Evolutionary conservation across 2,329 filamentous ascomycete species (phyloP).

Genomic region (Aspergillus vadensis): DNA sequence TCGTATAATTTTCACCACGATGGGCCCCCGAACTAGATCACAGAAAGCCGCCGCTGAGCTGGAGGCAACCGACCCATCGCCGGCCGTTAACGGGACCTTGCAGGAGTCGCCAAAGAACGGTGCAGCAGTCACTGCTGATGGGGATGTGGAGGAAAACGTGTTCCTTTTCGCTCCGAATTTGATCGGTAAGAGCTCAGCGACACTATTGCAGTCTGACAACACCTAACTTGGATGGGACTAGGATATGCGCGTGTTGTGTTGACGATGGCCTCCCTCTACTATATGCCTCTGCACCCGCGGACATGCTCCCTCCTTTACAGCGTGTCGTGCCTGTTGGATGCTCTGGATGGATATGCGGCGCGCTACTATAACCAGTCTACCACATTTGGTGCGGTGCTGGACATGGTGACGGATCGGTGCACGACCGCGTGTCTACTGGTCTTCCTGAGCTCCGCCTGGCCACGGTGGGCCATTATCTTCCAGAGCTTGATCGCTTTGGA

Average conservation of each 20-base stretch:
- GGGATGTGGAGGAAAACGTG: conserved; percentile 66
- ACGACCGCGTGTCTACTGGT: conserved; percentile 94
- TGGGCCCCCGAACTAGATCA: conserved; percentile 43
- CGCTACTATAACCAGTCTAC: conserved; percentile 86
- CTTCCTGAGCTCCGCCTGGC: conserved; percentile 92
- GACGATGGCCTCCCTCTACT: conserved; percentile 90
- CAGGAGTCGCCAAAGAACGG: conserved; percentile 37
- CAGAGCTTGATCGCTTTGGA: conserved; percentile 91
- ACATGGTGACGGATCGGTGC: conserved; percentile 99
- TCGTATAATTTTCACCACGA: conserved; percentile 19
- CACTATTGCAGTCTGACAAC: background rate
- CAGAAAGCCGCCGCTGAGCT: conserved; percentile 40
- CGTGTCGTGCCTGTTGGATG: conserved; percentile 91
- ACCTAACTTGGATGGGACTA: conserved; percentile 36
- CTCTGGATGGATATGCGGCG: conserved; percentile 91
- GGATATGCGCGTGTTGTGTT: conserved; percentile 78
- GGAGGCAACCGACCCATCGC: conserved; percentile 35
- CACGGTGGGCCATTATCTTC: conserved; percentile 90
- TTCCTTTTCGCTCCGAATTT: conserved; percentile 81
- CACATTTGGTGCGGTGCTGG: conserved; percentile 91
- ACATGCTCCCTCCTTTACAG: conserved; percentile 86
- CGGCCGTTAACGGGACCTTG: conserved; percentile 33
- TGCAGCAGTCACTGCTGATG: conserved; percentile 28
- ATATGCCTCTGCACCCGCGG: conserved; percentile 98
- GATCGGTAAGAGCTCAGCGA: conserved; percentile 61